These are phyloP conservation scores for Ceratocystis eucalypticola DNA, from an alignment of 2,329 filamentous ascomycete species.

Conservation along the genomic window DNA sequence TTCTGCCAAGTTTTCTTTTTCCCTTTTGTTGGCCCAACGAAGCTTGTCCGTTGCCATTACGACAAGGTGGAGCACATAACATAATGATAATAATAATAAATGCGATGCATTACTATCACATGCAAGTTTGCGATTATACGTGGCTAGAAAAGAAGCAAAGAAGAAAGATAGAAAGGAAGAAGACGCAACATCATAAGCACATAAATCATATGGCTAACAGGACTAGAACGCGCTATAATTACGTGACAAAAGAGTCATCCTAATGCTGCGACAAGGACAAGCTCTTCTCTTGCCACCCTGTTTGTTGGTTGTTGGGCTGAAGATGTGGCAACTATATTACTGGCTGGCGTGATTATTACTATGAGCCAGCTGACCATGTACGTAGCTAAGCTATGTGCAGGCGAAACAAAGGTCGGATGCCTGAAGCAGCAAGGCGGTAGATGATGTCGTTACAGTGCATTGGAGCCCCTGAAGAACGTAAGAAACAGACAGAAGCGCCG, in stretches of 20 bases:
- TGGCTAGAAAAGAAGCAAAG: not conserved
- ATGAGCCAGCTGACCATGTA: too few species aligned
- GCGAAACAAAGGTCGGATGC: not conserved
- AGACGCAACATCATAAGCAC: too few species aligned
- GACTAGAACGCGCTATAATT: not conserved
- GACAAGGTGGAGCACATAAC: not conserved
- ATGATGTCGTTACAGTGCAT: not conserved
- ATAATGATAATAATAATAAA: too few species aligned
- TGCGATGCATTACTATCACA: not conserved
- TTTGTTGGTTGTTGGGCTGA: not conserved
- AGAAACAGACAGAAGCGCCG: not conserved
- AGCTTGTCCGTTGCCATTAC: not conserved
- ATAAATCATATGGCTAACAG: not conserved
- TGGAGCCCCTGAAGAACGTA: not conserved
- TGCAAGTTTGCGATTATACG: not conserved
- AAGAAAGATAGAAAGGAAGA: not conserved
- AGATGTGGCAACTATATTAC: not conserved
- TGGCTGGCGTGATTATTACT: not conserved
- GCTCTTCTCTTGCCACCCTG: not conserved
- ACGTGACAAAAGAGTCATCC: not conserved
- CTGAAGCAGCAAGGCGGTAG: not conserved
- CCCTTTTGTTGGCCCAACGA: not conserved
- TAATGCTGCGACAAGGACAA: not conserved
- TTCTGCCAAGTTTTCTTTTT: not conserved
- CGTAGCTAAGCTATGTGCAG: not conserved